A percentile compares a stretch with the other conserved stretches of the same genome.
These are phyloP conservation scores for Tulasnella calospora DNA, from an alignment of 768 basidiomycete genomes.

Conservation along the genomic window DNA sequence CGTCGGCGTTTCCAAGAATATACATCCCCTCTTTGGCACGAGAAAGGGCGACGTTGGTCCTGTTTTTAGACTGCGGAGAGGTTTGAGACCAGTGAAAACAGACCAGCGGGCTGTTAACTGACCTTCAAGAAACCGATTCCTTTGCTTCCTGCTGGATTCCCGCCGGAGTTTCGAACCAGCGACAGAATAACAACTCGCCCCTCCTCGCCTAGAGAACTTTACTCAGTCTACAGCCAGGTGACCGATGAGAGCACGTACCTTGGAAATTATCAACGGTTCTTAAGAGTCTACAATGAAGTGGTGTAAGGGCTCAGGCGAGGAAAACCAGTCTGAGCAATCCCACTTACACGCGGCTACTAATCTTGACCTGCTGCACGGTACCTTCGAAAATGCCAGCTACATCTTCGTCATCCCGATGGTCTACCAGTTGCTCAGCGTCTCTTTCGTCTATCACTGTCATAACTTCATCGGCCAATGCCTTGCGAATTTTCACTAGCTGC, in stretches of 20 bases:
- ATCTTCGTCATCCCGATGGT: constrained; percentile 40
- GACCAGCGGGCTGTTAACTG: constrained; percentile 29
- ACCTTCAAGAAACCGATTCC: constrained; percentile 74
- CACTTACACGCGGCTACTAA: constrained; percentile 49
- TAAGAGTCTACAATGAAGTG: constrained; percentile 46
- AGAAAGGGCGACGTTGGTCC: constrained; percentile 64
- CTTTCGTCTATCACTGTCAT: constrained; percentile 66
- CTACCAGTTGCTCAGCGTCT: constrained; percentile 55
- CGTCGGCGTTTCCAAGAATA: constrained; percentile 62
- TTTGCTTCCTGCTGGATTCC: constrained; percentile 25
- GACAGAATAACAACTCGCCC: constrained; percentile 65
- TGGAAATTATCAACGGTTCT: constrained; percentile 77
- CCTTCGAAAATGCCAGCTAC: constrained; percentile 36
- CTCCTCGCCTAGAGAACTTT: constrained; percentile 31
- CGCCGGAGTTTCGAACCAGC: constrained; percentile 64
- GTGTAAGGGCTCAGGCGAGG: no score
- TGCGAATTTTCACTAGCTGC: constrained; percentile 45
- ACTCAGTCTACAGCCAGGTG: not conserved
- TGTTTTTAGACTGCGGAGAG: constrained; percentile 47
- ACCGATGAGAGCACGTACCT: constrained; percentile 17
- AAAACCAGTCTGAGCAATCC: not conserved
- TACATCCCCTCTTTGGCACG: constrained; percentile 69
- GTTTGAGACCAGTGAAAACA: constrained; percentile 41
- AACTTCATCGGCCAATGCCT: constrained; percentile 45
- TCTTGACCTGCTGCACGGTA: constrained; percentile 44